Evolutionary conservation across 441 rosid species (phyloP).

Genomic region (Corymbia calophylla): DNA sequence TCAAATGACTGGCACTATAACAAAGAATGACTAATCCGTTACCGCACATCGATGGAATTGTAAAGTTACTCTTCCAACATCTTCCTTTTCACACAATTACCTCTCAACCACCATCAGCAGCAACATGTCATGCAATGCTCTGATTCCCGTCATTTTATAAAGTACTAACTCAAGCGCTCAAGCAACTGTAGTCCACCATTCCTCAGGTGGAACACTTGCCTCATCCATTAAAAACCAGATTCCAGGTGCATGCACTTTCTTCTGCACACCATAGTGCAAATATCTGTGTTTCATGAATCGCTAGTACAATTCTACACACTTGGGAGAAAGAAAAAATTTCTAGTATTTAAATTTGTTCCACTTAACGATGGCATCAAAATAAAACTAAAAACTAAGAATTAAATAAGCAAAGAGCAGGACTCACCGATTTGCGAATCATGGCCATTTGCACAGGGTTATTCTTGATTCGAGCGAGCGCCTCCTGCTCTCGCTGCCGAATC

Average conservation of each 20-base stretch:
- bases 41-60: not conserved
- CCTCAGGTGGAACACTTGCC: not conserved
- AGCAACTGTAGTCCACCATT: not conserved
- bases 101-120: not conserved
- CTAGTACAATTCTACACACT: not conserved
- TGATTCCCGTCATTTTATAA: not conserved
- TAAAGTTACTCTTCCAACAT: not conserved
- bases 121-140: not conserved
- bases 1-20: not conserved
- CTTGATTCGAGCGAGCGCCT: constrained; percentile 79
- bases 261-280: not conserved
- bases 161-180: not conserved
- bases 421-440: constrained; percentile 76
- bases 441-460: constrained; percentile 92
- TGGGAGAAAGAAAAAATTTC: not conserved
- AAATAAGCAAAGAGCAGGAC: not conserved
- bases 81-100: not conserved
- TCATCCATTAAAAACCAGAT: not conserved
- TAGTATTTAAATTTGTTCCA: not conserved
- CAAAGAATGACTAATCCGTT: not conserved
- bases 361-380: not conserved
- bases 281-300: not conserved
- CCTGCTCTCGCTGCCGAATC: constrained; percentile 88
- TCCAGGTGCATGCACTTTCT: not conserved
- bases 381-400: not conserved